A percentile compares a stretch with the other conserved stretches of the same genome.
These are phyloP conservation scores for Gossypium gossypioides DNA, from an alignment of 441 rosid species.

Conservation along the genomic window DNA sequence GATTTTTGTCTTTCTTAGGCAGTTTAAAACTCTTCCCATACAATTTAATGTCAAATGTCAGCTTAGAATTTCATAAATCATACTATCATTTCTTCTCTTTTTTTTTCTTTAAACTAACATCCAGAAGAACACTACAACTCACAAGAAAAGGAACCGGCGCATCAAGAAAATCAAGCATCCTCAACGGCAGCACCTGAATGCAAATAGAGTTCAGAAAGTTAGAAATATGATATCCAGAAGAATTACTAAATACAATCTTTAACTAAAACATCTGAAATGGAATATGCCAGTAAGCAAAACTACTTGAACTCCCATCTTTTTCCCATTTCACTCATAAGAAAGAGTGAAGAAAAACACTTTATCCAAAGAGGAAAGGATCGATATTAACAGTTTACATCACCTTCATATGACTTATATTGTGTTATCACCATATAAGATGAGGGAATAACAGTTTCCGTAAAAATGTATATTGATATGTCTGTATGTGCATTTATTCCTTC, in stretches of 20 bases:
- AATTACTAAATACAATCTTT: neutral
- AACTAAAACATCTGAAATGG: conserved; percentile 1
- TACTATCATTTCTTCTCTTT: neutral
- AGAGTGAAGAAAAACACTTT: neutral
- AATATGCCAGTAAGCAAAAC: neutral
- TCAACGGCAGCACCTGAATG: conserved; percentile 69
- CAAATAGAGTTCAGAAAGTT: conserved; percentile 8
- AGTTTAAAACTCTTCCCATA: neutral
- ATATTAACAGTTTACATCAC: neutral
- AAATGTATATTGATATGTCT: neutral
- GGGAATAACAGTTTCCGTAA: neutral
- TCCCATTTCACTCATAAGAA: neutral
- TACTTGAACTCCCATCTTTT: neutral
- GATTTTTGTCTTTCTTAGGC: conserved; percentile 3
- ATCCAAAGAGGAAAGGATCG: neutral
- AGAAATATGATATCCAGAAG: neutral
- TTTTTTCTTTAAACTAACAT: neutral
- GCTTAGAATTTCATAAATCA: conserved; percentile 6
- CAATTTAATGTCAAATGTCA: neutral
- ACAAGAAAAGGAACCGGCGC: conserved; percentile 98
- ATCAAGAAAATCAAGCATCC: conserved; percentile 93
- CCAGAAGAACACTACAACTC: conserved; percentile 26
- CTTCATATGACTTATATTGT: neutral
- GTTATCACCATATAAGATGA: neutral
- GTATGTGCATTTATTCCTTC: neutral